Evolutionary conservation across 1,284 basidiomycete species (phyloP), one percentile per base, ranked within the genome.

Genomic region (Ceratobasidium sp.): DNA sequence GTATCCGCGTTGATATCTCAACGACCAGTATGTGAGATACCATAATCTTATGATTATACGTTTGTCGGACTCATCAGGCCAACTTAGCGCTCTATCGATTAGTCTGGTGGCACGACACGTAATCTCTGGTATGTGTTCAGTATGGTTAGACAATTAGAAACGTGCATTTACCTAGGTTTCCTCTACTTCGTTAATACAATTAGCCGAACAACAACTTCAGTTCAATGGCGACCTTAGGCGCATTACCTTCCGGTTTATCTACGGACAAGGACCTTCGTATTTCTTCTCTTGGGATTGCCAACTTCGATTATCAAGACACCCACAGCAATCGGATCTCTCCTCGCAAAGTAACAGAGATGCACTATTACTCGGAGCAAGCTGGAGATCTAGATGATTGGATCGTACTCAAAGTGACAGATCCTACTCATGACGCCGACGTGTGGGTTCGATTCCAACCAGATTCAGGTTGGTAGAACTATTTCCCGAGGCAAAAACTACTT

Each of bases 321-420:
- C 5, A 20, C 10, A 50, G 62, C 10, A 28, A 17, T 17, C 15
- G n/a, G 20, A 40, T 56, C 15, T 12, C 26, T 1, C 73, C 73
- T 44, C 73, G 73, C 4, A n/a, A 12, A 38, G 73, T 75, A 6
- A 15, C 5, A 1, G 73, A 75, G 38, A 66, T 75, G 73, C 23
- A 56, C 17, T 66, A 48, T 20, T 66, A 48, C 50, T 44, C 61
- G 17, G 73, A 75, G 38, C 73, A 75, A 66, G 26, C 20, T n/a
- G 73, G 57, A 26, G 23, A 74, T 33, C 17, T 44, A n/a, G 26
- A 75, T 50, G 73, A 75, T n/a, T 56, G 50, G 33, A 54, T 75
- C 40, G 15, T 66, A 12, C 48, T 75, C 50, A 75, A 75, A 44
- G n/a, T 75, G 13, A 15, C 38, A 4, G 73, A 75, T 52, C 33